Evolutionary conservation across 108 stramenopile species (phyloP).

Genomic region (Poteriospumella lacustris): DNA sequence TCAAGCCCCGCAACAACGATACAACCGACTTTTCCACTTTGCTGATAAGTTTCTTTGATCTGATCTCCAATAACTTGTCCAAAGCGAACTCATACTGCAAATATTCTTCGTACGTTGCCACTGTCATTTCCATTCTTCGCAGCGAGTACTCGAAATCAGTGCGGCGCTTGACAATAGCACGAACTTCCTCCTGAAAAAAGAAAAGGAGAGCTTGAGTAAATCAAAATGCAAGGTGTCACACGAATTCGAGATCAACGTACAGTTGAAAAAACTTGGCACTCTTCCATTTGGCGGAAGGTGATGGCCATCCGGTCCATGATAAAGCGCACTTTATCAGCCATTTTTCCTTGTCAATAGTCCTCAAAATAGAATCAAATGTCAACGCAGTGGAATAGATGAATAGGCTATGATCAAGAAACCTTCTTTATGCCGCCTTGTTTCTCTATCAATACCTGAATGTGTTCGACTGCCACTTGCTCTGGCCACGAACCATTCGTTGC

Average conservation of each 20-base stretch:
- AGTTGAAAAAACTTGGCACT: background rate
- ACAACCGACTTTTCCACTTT: background rate
- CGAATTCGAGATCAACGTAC: no score
- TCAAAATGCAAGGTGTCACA: no score
- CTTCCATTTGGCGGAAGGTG: background rate
- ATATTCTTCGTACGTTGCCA: background rate
- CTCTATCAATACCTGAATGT: no score
- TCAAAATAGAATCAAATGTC: no score
- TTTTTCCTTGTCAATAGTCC: no score
- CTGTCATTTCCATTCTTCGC: background rate
- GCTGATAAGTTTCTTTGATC: background rate
- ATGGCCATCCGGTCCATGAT: background rate
- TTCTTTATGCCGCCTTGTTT: no score
- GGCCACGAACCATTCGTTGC: no score
- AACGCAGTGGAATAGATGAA: no score
- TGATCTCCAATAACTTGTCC: background rate
- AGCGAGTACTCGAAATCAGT: background rate
- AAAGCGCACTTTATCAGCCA: background rate
- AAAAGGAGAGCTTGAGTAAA: background rate
- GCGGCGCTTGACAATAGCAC: background rate
- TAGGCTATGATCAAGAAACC: no score
- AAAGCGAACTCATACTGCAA: background rate
- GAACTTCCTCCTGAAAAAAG: background rate
- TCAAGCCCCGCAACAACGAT: background rate
- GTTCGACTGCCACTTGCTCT: no score